Evolutionary conservation across 495 filamentous ascomycete genomes (phyloP).

Genomic region (Parmelia sp.): DNA sequence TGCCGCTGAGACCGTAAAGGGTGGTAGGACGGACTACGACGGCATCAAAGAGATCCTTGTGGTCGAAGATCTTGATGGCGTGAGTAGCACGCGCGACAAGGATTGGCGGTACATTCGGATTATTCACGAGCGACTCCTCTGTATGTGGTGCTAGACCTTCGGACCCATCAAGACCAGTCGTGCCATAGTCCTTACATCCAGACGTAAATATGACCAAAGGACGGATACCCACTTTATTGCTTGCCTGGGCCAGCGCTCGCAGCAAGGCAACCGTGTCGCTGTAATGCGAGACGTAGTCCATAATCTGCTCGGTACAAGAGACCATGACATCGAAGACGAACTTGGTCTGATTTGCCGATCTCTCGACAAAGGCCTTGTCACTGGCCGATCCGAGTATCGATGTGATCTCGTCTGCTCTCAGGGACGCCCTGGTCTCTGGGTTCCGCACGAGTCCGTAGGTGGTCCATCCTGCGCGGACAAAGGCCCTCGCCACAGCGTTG

Average conservation of each 20-base stretch:
- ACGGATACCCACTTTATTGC: conserved; percentile 21
- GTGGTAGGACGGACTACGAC: conserved; percentile 36
- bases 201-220: conserved; percentile 37
- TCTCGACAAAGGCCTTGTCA: conserved; percentile 19
- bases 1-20: conserved; percentile 35
- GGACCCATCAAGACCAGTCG: conserved; percentile 29
- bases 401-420: conserved; percentile 33
- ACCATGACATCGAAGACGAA: conserved; percentile 33
- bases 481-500: conserved; percentile 37
- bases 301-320: conserved; percentile 34
- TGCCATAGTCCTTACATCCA: conserved; percentile 44
- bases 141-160: conserved; percentile 32
- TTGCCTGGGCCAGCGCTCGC: conserved; percentile 19
- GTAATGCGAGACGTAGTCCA: conserved; percentile 32
- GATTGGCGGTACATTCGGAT: conserved; percentile 31
- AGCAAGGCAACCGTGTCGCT: conserved; percentile 28
- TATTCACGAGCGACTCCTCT: conserved; percentile 33
- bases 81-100: conserved; percentile 37
- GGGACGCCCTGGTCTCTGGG: conserved; percentile 18
- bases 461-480: conserved; percentile 36
- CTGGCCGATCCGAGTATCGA: conserved; percentile 32
- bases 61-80: conserved; percentile 26
- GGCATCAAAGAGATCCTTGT: conserved; percentile 34
- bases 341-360: conserved; percentile 12
- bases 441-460: conserved; percentile 36